Base-by-base conservation (phyloP, 2,329 filamentous ascomycete species). In the Pestalotiopsis sp. region DNA sequence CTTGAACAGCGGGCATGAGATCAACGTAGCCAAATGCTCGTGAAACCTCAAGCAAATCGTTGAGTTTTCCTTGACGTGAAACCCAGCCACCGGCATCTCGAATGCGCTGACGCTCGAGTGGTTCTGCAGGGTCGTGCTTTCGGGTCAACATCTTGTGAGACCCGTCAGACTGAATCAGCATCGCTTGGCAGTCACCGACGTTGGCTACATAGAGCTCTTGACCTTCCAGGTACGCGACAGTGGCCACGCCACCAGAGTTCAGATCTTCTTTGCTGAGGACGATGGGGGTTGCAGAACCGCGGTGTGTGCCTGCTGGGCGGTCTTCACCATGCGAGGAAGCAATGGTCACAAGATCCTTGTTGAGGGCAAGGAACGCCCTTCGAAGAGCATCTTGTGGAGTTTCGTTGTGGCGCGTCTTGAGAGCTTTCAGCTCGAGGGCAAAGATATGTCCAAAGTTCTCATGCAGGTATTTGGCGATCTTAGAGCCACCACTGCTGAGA, bases 61-160 rank as follows among this genome's bases (percentile, higher is more conserved):
- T 98, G 63, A 99, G 85, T 77, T 94, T 95, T 45, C 96, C 96
- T 78, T 97, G 95, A 63, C 96, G 91, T 20, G 95, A 98, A 11
- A 99, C 96, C 86, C 94, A 99, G 3, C 96, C 96, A 59, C 96
- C 96, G 14, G 95, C 95, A 77, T 97, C 94, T 52, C 96, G 91
- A 74, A 99, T 98, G 20, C 96, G 92, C 68, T 94, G 90, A 63
- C 96, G 88, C 80, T 99, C 96, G 25, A 84, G 85, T 0, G 92
- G 87, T 77, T 97, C 94, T 0, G 95, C 95, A 5, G 96, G 96
- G 76, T 98, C 95, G 78, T 99, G 96, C 79, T 97, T 98, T 69
- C 90, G 87, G 2, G 96, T 98, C 73, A 99, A 85, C 72, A 95
- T 91, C 75, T 91, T 91, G 80, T 96, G 89, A 27, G 91, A 89